Conservation (phyloP, 1,139 yeast genomes). For the Maudiozyma humilis region DNA sequence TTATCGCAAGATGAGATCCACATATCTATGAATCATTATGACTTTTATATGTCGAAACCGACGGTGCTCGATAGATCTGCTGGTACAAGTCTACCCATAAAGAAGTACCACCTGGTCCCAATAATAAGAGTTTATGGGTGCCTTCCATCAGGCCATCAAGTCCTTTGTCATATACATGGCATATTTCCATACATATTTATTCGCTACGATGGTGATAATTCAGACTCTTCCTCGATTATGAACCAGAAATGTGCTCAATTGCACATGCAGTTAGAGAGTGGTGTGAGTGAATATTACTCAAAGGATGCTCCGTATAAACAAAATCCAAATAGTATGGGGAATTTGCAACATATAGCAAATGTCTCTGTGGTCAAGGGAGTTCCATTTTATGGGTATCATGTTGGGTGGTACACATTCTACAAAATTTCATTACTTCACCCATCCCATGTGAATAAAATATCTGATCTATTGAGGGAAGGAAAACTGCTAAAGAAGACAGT, state of each 20-base stretch:
- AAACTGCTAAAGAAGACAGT: conserved; percentile 29
- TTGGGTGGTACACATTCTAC: conserved; percentile 54
- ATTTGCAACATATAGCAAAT: conserved; percentile 49
- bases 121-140: conserved; percentile 71
- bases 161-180: conserved; percentile 72
- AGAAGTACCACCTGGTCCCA: conserved; percentile 51
- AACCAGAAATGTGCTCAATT: conserved; percentile 27
- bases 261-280: conserved; percentile 24
- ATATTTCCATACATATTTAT: conserved; percentile 74
- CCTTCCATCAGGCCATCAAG: conserved; percentile 45
- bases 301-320: conserved; percentile 7
- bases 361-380: conserved; percentile 64
- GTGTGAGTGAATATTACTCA: conserved; percentile 13
- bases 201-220: conserved; percentile 40
- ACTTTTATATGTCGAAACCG: conserved; percentile 51
- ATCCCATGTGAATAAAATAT: conserved; percentile 46
- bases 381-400: conserved; percentile 77
- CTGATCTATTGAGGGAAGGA: conserved; percentile 51
- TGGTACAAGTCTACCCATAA: conserved; percentile 27
- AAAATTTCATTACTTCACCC: conserved; percentile 68
- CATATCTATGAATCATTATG: conserved; percentile 40
- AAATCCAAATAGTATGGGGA: conserved; percentile 6
- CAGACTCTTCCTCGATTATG: conserved; percentile 21
- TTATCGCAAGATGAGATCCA: conserved; percentile 14
- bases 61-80: conserved; percentile 34